Base-by-base conservation (phyloP, 108 stramenopile species). In the Pseudonitzschia multistriata region DNA sequence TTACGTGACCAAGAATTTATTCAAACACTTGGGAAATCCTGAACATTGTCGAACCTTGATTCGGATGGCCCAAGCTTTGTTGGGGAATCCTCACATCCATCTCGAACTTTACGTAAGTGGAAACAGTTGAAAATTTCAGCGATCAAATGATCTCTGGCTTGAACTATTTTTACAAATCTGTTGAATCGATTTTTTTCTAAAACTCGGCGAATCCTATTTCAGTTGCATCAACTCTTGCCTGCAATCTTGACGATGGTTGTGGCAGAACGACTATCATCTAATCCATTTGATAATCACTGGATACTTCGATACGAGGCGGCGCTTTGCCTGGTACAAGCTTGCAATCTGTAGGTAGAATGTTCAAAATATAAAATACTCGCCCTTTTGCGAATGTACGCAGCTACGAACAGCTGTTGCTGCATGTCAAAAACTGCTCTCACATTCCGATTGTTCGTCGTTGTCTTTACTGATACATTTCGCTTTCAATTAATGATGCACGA, bases 241-340 rank as follows among this genome's bases (percentile, higher is more conserved):
- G 83, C 87, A 3, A 74, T 94, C 14, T 71, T 91, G 57, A 91
- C 90, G 15, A 87, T 86, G 49, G 75, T 92, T 47, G 93, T 94
- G n/a, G 88, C 93, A 2, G 81, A 89, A 62, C 80, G 76, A n/a
- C 63, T 91, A 0, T 81, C 86, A 10, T 72, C 59, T 0, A 39
- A 48, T 52, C 53, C 49, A 0, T 37, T 62, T 30, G 88, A 82
- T 17, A 82, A 88, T 63, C 89, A 91, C 65, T 91, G 90, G 88
- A 57, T 71, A 10, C 62, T 94, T 27, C 85, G 93, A 30, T 72
- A 72, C 66, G 84, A 88, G 57, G 86, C 93, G 6, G 78, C 89
- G 10, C 27, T 67, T 27, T 70, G 77, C 30, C 79, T 94, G 64
- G 77, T 84, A 34, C 76, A 81, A 50, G 87, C 86, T 15, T 91